A percentile compares a stretch with the other conserved stretches of the same genome.
phyloP scores from a whole-genome alignment of 139 green algal species.

The Coelastrella sp. region DNA sequence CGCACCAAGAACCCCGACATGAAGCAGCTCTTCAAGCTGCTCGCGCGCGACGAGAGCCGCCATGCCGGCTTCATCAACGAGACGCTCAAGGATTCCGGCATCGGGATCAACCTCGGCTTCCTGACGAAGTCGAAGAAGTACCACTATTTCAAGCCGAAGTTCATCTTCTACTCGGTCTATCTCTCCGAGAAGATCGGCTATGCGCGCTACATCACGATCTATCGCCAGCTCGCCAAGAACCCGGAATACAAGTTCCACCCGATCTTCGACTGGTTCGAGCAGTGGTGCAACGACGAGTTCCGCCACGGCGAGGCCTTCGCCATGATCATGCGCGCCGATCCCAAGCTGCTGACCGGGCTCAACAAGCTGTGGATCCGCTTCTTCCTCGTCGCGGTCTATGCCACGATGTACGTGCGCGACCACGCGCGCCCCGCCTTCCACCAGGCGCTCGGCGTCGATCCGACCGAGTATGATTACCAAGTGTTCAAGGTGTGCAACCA shows the following conservation, averaged over 20 bases:
- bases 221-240: constrained; percentile 83
- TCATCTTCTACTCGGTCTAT: constrained; percentile 99
- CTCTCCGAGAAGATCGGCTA: constrained; percentile 99
- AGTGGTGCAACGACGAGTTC: constrained; percentile 99
- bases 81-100: constrained; percentile 30
- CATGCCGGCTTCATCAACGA: constrained; percentile 99
- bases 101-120: background rate
- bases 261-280: constrained; percentile 99
- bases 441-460: too few relatives aligned
- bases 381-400: too few relatives aligned
- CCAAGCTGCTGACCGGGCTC: too few relatives aligned
- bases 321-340: too few relatives aligned
- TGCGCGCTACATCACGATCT: constrained; percentile 91
- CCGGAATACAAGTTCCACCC: constrained; percentile 97
- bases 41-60: constrained; percentile 98
- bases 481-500: too few relatives aligned
- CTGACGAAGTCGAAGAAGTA: constrained; percentile 58
- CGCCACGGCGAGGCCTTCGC: constrained; percentile 72
- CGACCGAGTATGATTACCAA: too few relatives aligned
- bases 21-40: constrained; percentile 92
- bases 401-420: too few relatives aligned
- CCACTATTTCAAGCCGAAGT: constrained; percentile 99
- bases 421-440: too few relatives aligned
- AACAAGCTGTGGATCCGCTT: too few relatives aligned
- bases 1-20: constrained; percentile 93